Percentiles rank a stretch among this genome's conserved stretches.
phyloP scores from a whole-genome alignment of 306 rosid species.

The Elaeagnus macrophylla region DNA sequence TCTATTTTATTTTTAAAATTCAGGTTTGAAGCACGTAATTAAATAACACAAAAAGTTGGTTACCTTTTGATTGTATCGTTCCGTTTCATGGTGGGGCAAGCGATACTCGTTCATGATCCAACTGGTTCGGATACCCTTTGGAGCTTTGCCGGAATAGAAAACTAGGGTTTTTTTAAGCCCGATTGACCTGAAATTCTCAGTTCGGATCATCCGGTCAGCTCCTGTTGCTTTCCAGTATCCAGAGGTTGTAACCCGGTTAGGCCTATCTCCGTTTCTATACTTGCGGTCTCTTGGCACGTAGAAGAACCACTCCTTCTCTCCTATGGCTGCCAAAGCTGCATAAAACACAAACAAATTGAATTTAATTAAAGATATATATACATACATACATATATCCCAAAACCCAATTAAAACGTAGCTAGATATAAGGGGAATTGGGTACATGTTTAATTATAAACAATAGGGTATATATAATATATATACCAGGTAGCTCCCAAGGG shows the following conservation, averaged over 20 bases:
- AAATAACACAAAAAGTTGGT: too few species aligned
- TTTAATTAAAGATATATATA: background rate
- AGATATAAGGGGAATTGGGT: too few species aligned
- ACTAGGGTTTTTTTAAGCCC: constrained; percentile 99
- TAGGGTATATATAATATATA: too few species aligned
- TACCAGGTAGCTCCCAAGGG: constrained; percentile 99
- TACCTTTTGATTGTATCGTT: constrained; percentile 82
- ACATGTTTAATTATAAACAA: too few species aligned
- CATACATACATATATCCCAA: background rate
- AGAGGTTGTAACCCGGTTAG: constrained; percentile 83
- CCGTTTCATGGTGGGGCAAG: constrained; percentile 87
- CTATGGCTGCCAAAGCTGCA: constrained; percentile 89
- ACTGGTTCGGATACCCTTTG: constrained; percentile 90
- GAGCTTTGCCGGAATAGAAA: constrained; percentile 97
- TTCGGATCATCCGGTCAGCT: constrained; percentile 85
- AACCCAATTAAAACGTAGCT: too few species aligned
- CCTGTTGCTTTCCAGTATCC: constrained; percentile 99
- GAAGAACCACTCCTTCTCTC: constrained; percentile 97
- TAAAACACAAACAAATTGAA: background rate
- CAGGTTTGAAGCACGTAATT: too few species aligned
- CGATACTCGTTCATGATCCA: constrained; percentile 99
- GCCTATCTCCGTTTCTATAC: constrained; percentile 88
- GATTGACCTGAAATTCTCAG: constrained; percentile 69
- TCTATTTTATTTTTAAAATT: too few species aligned
- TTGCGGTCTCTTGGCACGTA: constrained; percentile 91